Base-by-base conservation (phyloP, 306 rosid species). In the Trifolium repens region DNA sequence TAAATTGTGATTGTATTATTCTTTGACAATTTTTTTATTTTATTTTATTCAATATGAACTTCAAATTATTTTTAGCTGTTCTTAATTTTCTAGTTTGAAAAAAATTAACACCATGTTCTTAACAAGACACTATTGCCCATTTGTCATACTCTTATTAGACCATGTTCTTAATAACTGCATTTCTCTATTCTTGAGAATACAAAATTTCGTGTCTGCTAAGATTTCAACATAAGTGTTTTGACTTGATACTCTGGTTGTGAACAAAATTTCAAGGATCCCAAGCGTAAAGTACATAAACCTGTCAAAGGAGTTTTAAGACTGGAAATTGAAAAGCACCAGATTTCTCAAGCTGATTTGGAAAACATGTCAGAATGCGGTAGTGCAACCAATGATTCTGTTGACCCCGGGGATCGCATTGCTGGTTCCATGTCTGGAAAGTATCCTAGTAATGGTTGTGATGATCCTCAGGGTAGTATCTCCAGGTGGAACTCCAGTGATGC, bases 321-420 rank as follows among this genome's bases (percentile, higher is more conserved):
- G 82, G 97, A 94, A 85, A 92, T 94, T 32, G 97, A 94, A 75
- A 94, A 92, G 90, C 97, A 92, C 85, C 96, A 90, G 88, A 88
- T 88, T 77, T 84, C 84, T 66, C 91, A 80, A 80, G 83, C 83
- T 68, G 99, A 94, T 84, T 14, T 86, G 85, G 99, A 94, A 79
- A 92, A 83, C 80, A 69, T 89, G 84, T 94, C 99, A 72, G 99
- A 94, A 84, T 81, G 86, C 71, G 99, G 97, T 63, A 92, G 98
- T 74, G 77, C 81, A 60, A 89, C 93, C 76, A 90, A 91, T 83
- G 99, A 92, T 64, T 85, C 91, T 61, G 80, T 86, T 77, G 99
- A 94, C 80, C 90, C 82, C 2, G 90, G 84, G 53, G 98, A 94
- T 39, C 89, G 81, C 17, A 39, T 78, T 80, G 75, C 80, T 30